Base-by-base conservation (phyloP, 495 filamentous ascomycete genomes). In the Elaphomyces granulatus region DNA sequence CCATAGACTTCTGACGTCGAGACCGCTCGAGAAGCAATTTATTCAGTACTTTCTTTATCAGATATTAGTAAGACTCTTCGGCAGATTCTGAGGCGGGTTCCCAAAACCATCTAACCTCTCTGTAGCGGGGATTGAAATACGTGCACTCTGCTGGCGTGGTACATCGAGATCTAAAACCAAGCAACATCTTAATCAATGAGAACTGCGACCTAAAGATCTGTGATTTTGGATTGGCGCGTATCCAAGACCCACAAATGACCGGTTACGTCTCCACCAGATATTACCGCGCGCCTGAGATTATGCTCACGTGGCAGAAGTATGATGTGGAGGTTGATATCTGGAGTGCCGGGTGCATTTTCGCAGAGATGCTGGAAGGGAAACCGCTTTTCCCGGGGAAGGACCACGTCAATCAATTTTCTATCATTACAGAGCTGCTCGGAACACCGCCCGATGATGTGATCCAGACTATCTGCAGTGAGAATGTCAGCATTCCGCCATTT, bases 251-350 rank as follows among this genome's bases (percentile, higher is more conserved):
- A n/a, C 90, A 98, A 63, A 98, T 98, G 90, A 98, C 90, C 30
- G 90, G 90, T 51, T 98, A 98, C 54, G 90, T 98, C 32, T 98
- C 90, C 36, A 98, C 90, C 37, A 72, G 90, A 66, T 98, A 98
- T 70, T 98, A 98, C 67, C 81, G 90, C 36, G 90, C 90, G 3
- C 90, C 90, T 12, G 90, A 98, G 63, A 98, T 98, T 56, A 98
- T 98, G 90, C 85, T 98, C 51, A 98, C 90, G 33, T 98, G 90
- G 90, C 90, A 98, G 61, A 98, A 96, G 64, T 98, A 98, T 63
- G 90, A 98, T 51, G 84, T 95, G 33, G 92, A 96, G 67, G 90
- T 98, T 37, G 90, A 98, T 60, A 94, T 98, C 52, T 98, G 90
- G 90, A 95, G 88, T 54, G 88, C 92, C 8, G 90, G 88, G 40